Percentiles rank a stretch among this genome's conserved stretches.
Conservation (phyloP, 2,329 filamentous ascomycete species). For the Dothideomycetes sp. region DNA sequence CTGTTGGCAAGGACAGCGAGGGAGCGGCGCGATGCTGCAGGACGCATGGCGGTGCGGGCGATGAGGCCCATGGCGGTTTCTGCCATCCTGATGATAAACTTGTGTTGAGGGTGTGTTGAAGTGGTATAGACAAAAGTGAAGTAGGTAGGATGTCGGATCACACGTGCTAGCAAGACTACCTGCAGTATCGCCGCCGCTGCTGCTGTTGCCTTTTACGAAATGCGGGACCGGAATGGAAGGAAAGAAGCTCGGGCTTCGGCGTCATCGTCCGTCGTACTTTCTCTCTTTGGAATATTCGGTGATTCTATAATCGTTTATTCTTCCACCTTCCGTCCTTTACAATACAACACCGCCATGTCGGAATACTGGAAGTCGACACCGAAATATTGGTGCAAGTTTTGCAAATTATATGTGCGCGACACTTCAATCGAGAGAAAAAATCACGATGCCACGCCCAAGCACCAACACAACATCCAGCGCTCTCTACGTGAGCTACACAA, state of each 20-base stretch:
- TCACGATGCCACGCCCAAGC: constrained; percentile 25
- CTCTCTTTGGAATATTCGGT: no score
- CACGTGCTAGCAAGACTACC: no score
- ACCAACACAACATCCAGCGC: constrained; percentile 64
- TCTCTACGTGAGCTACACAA: constrained; percentile 84
- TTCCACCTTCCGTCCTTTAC: no score
- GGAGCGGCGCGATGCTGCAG: constrained; percentile 24
- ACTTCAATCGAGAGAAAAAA: constrained; percentile 72
- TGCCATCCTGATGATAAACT: not conserved
- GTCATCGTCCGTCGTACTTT: constrained; percentile 1
- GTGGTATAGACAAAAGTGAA: not conserved
- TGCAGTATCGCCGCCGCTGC: no score
- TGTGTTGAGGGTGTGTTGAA: not conserved
- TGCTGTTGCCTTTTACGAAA: no score
- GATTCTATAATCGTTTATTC: no score
- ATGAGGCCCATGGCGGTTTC: constrained; percentile 6
- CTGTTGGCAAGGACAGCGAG: constrained; percentile 26
- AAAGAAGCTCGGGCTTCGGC: no score
- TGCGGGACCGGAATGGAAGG: no score
- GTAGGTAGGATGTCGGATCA: no score
- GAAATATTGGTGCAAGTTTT: constrained; percentile 98
- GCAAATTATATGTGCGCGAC: constrained; percentile 80
- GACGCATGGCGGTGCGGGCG: constrained; percentile 29
- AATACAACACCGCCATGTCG: constrained; percentile 63
- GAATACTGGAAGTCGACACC: constrained; percentile 99